These are phyloP conservation scores for Suillus alpinus DNA, from an alignment of 768 basidiomycete species.

Conservation along the genomic window DNA sequence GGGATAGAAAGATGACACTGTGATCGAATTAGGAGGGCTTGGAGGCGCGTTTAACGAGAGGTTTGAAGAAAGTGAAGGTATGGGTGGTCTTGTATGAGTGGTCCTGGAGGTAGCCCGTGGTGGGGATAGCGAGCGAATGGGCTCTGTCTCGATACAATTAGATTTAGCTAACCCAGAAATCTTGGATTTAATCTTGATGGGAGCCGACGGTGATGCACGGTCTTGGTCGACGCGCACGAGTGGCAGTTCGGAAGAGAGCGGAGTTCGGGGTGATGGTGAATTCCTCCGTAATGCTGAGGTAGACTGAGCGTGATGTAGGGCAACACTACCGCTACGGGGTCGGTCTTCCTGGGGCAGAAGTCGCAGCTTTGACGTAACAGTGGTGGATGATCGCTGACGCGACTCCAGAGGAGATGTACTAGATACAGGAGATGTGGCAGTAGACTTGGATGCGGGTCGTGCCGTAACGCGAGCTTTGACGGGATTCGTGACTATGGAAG, in stretches of 20 bases:
- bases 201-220: conserved; percentile 17
- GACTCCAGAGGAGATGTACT: conserved; percentile 15
- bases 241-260: conserved; percentile 14
- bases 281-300: conserved; percentile 18
- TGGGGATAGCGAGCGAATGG: conserved; percentile 35
- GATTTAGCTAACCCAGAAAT: conserved; percentile 48
- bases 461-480: conserved; percentile 24
- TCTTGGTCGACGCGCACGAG: conserved; percentile 6
- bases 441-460: conserved; percentile 30
- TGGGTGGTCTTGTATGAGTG: conserved; percentile 22
- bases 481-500: conserved; percentile 25
- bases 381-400: conserved; percentile 31
- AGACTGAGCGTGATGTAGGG: conserved; percentile 25
- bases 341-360: conserved; percentile 30
- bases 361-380: conserved; percentile 20
- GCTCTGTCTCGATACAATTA: conserved; percentile 15
- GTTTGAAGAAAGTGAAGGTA: conserved; percentile 29
- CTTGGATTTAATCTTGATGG: conserved; percentile 59
- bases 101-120: conserved; percentile 30
- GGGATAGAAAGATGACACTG: conserved; percentile 40
- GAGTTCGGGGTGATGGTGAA: conserved; percentile 10
- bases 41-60: conserved; percentile 25
- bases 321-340: conserved; percentile 28
- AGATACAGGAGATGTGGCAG: conserved; percentile 8
- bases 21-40: conserved; percentile 21